Evolutionary conservation across 1,139 yeast genomes (phyloP).

Genomic region (Pichia sp.): DNA sequence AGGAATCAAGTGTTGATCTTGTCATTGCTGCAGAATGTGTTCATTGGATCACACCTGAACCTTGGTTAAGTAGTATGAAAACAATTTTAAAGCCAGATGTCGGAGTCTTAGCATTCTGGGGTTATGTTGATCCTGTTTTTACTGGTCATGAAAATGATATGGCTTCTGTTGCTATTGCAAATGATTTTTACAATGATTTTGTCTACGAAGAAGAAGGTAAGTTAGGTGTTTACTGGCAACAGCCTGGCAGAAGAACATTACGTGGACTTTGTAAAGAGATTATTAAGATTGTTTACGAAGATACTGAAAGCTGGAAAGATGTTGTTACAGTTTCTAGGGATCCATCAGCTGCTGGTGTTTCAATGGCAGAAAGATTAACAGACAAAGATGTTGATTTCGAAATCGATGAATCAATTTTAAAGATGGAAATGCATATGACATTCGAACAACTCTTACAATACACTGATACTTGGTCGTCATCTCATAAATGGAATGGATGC

Average conservation of each 20-base stretch:
- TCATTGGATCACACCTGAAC: constrained; percentile 69
- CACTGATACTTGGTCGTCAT: constrained; percentile 67
- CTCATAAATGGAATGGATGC: constrained; percentile 58
- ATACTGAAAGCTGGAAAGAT: constrained; percentile 20
- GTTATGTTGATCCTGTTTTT: constrained; percentile 69
- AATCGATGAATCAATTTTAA: constrained; percentile 16
- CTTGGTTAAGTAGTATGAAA: constrained; percentile 50
- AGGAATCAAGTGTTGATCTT: constrained; percentile 45
- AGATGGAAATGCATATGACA: constrained; percentile 41
- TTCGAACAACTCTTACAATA: constrained; percentile 47
- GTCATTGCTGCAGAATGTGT: constrained; percentile 76
- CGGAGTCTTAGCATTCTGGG: constrained; percentile 76
- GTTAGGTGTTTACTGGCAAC: constrained; percentile 73
- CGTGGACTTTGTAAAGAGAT: constrained; percentile 44
- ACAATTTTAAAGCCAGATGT: constrained; percentile 47
- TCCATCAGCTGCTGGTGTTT: constrained; percentile 13
- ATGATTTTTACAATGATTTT: constrained; percentile 36
- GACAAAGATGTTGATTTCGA: not conserved
- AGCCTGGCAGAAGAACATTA: constrained; percentile 64
- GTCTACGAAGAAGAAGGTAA: constrained; percentile 40
- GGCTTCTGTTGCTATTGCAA: constrained; percentile 29
- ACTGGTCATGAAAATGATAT: constrained; percentile 28
- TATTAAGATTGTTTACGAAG: constrained; percentile 25
- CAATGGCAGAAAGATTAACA: not conserved
- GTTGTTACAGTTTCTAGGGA: constrained; percentile 31